Evolutionary conservation across 176 grass and related monocot species (phyloP), one percentile per base, ranked within the genome.

Genomic region (Zoysia pacifica): DNA sequence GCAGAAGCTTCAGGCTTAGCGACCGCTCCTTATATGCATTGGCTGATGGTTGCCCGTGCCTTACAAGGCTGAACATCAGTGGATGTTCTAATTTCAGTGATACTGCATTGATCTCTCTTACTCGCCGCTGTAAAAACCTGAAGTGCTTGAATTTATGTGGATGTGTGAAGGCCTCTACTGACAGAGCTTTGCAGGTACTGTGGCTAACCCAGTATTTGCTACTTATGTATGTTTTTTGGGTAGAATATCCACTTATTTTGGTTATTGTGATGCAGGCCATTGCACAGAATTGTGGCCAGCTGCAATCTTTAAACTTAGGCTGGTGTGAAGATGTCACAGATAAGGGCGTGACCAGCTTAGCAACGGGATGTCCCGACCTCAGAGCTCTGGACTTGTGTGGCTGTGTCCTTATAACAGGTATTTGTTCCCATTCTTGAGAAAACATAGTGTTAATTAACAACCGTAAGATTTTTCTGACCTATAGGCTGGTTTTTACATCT

Each of bases 361-460:
- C 88, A n/a, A 86, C 83, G 12, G 90, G 93, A 37, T 97, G 93
- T 58, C 90, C 93, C 75, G 90, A 97, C 84, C 90, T 97, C 43
- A 85, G 80, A 79, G 87, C 88, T 54, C 48, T 97, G 38, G 93
- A 97, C 79, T 84, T 97, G 82, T 93, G 93, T 51, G 93, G 93
- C 1, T 97, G 93, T 73, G 67, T 97, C 71, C 88, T 93, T 81
- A 97, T 97, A 72, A 97, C 90, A 82, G 93, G 93, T 97, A 84
- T 62, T 49, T 10, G 45, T 74, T 72, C 45, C 13, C 12, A 44
- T 63, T 79, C 28, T 79, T 41, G 53, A 1, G 2, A 19, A 45
- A 37, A 13, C 28, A 19, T 76, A 8, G 50, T 70, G 7, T 67
- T 60, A 38, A 43, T 52, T 75, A 9, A 14, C 67, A 54, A 81